These are phyloP conservation scores for Porogramme epimiltina DNA, from an alignment of 1,284 basidiomycete genomes.

Conservation along the genomic window DNA sequence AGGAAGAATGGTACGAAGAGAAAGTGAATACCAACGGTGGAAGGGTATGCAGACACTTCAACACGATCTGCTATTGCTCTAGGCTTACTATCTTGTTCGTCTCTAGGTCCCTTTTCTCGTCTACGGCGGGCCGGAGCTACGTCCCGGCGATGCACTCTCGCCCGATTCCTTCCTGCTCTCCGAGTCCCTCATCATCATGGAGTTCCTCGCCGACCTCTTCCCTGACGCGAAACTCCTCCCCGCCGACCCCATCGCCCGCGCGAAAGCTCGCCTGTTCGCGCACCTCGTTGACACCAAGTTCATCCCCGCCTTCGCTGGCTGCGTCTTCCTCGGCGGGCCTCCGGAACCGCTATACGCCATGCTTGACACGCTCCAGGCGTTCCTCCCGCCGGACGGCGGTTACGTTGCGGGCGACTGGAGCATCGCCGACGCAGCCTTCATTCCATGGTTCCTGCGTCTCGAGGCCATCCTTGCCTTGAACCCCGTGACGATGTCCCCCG, in stretches of 20 bases:
- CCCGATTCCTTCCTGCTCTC: conserved; percentile 57
- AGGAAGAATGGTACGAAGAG: conserved; percentile 65
- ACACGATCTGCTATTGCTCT: conserved; percentile 25
- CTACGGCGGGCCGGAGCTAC: conserved; percentile 54
- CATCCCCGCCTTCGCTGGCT: conserved; percentile 31
- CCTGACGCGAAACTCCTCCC: conserved; percentile 50
- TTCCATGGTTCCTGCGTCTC: conserved; percentile 37
- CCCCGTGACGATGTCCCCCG: conserved; percentile 28
- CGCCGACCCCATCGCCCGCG: conserved; percentile 51
- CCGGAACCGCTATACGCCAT: conserved; percentile 40
- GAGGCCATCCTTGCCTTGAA: conserved; percentile 26
- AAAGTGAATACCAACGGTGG: conserved; percentile 58
- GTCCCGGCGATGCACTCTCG: conserved; percentile 50
- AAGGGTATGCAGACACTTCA: conserved; percentile 65
- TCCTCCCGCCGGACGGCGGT: conserved; percentile 32
- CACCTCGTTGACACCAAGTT: conserved; percentile 50
- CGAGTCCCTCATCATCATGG: conserved; percentile 62
- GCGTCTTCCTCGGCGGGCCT: conserved; percentile 38
- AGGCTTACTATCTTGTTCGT: background rate
- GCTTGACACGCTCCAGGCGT: conserved; percentile 33
- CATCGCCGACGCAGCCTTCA: conserved; percentile 33
- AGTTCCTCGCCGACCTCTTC: conserved; percentile 60
- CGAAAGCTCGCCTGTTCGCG: conserved; percentile 58
- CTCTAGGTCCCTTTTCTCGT: conserved; percentile 49
- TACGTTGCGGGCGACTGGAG: conserved; percentile 29